Evolutionary conservation across 768 basidiomycete genomes (phyloP), one percentile per base, ranked within the genome.

Genomic region (Collybia sordida): DNA sequence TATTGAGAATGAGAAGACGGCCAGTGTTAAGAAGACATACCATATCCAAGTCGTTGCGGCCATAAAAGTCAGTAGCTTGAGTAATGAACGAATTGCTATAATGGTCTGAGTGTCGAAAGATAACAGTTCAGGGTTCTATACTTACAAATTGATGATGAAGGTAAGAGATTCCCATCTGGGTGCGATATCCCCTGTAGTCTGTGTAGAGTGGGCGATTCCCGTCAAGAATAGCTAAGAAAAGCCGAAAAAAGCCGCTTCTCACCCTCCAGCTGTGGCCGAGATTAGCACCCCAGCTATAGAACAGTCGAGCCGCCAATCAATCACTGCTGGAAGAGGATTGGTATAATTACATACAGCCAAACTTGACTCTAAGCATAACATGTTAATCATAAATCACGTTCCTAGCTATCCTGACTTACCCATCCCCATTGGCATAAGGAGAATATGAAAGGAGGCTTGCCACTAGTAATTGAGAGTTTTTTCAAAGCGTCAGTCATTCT

Each of bases 251-350:
- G 9, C 14, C 14, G 11, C 14, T 11, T 14, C 74, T 45, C 57
- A 82, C 83, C 65, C 85, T 68, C 85, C 85, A 86, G 60, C 82
- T 85, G 54, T 86, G 85, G 82, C 85, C 85, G 83, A 45, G 69
- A 70, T 43, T 19, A 19, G 8, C 18, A 7, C 57, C 72, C 47
- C 59, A 72, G 9, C 31, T 31, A 11, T 11, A 31, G 3, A 31
- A 31, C 9, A 27, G 9, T 4, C 4, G 9, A 27, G 14, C 11
- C 9, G 3, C 31, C 31, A 31, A 31, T 31, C 31, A 31, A 14
- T 31, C 14, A 31, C 11, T 31, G 31, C 14, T 12, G 14, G 11
- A 14, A 12, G 5, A 27, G 27, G 11, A 31, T 31, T 7, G 31
- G 14, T 14, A 31, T 12, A 31, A 14, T 11, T 31, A 31, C 31